Conservation (phyloP, 495 filamentous ascomycete species). For the Trichoderma reesei region DNA sequence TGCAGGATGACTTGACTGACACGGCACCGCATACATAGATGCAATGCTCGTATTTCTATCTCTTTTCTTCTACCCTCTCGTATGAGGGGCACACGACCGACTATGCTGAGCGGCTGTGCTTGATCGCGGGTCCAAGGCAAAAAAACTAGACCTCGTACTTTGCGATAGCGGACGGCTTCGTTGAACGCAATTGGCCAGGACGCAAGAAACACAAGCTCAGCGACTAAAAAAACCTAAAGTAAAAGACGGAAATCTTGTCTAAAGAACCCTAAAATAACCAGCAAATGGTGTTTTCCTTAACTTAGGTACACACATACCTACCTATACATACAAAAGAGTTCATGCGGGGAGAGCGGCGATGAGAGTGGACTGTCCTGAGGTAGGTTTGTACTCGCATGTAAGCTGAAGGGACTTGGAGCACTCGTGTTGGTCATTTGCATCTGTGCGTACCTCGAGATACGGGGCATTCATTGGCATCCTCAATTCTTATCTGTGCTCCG, state of each 20-base stretch:
- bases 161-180: no score
- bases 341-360: not conserved
- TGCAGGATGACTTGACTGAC: no score
- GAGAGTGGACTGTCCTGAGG: no score
- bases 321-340: no score
- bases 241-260: no score
- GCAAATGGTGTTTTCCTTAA: not conserved
- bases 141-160: no score
- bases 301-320: no score
- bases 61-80: no score
- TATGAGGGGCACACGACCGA: not conserved
- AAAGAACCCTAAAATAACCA: not conserved
- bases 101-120: not conserved
- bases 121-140: no score
- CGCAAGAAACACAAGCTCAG: not conserved
- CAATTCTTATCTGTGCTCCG: no score
- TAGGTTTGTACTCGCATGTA: not conserved
- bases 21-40: no score
- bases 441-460: not conserved
- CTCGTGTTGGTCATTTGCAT: not conserved
- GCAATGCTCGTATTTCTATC: not conserved
- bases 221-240: not conserved
- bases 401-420: not conserved
- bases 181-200: not conserved
- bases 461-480: not conserved